Percentiles rank a stretch among this genome's conserved stretches.
Conservation (phyloP, 108 stramenopile genomes). For the Skeletonema potamos region DNA sequence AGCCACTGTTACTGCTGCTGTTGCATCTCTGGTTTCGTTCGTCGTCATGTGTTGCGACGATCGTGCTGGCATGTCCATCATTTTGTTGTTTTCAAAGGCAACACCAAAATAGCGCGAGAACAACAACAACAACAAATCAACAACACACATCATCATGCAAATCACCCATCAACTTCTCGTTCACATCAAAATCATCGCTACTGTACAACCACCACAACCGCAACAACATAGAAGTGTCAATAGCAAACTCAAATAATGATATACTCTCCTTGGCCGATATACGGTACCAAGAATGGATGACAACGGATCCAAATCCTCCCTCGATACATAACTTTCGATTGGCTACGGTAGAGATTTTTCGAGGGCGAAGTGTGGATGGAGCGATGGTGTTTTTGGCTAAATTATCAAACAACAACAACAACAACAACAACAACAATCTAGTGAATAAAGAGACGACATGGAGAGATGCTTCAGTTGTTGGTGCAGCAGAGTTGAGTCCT, state of each 20-base stretch:
- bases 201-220: background rate
- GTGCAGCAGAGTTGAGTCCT: constrained; percentile 67
- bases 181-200: background rate
- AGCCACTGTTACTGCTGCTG: no score
- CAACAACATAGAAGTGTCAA: constrained; percentile 3
- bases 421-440: background rate
- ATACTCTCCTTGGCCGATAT: constrained; percentile 55
- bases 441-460: background rate
- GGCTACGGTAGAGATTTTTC: constrained; percentile 53
- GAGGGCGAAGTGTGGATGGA: constrained; percentile 42
- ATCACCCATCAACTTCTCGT: background rate
- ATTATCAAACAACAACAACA: background rate
- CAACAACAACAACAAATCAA: no score
- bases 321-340: constrained; percentile 44
- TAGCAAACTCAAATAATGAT: constrained; percentile 28
- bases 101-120: no score
- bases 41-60: no score
- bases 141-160: background rate
- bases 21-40: no score
- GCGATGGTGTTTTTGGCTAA: constrained; percentile 48
- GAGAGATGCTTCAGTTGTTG: constrained; percentile 29
- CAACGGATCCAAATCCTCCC: constrained; percentile 10
- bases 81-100: no score
- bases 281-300: constrained; percentile 58
- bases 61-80: no score